Evolutionary conservation across 139 green algal species (phyloP), one percentile per base, ranked within the genome.

Genomic region (Nannochloris sp.): DNA sequence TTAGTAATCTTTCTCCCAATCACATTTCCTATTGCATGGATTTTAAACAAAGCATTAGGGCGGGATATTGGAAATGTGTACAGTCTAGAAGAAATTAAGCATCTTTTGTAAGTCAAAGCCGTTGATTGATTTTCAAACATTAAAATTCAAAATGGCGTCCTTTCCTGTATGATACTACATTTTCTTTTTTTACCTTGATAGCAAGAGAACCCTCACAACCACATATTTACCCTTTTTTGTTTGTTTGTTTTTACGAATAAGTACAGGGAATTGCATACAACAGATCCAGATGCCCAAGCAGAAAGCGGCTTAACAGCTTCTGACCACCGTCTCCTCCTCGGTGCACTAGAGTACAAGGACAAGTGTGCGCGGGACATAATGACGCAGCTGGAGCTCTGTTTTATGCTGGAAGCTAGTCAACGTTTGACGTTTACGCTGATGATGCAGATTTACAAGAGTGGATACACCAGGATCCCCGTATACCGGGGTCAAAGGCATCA

Each of bases 351-450:
- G 70, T 74, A 93, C 29, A 87, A 83, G 3, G 60, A 77, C 59
- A 95, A 96, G 75, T 85, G 67, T 4, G 89, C 87, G 0, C 35
- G 29, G 24, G 59, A 54, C 14, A 33, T 55, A 34, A 93, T 95
- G 84, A 97, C 91, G 0, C 79, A 79, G 6, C 38, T 95, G 42
- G 81, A 90, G 60, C 91, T 93, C 76, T 84, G 85, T 47, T 93
- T 89, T 64, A 88, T 86, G 74, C 70, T 93, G 60, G 63, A 71
- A 9, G 56, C 61, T 1, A 72, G 85, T 31, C 76, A 72, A 15
- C 54, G 75, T 10, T 60, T 94, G 56, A 81, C 90, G 65, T 73
- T 87, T 60, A 25, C 29, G 4, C 58, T 55, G 4, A 46, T 83
- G 56, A 67, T 80, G 12, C 34, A 45, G 2, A 88, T 95, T 51